Evolutionary conservation across 805 yeast genomes (phyloP), one percentile per base, ranked within the genome.

Genomic region (Torulaspora microellipsoides): DNA sequence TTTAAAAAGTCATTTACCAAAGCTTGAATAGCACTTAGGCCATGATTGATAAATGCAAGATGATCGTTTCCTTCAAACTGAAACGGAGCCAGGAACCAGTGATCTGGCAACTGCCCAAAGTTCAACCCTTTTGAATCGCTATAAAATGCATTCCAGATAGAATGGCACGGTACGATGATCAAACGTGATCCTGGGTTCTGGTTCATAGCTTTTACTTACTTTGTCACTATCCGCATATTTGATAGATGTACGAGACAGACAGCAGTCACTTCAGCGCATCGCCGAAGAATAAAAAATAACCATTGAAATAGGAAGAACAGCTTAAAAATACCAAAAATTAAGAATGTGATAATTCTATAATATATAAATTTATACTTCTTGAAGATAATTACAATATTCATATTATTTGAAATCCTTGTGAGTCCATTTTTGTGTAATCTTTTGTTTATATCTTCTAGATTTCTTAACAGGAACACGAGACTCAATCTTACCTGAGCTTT

Each of bases 391-490:
- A 20, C 25, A 20, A 20, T 20, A 7, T 7, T 4, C 7, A 20
- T 12, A 38, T 57, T 71, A 83, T 67, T 83, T 82, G 60, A 85
- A 86, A 67, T 91, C 95, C 70, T 91, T 91, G 69, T 85, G 86
- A 28, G 90, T 77, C 95, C 95, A 88, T 68, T 90, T 91, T 65
- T 91, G 96, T 27, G 95, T 85, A 49, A 84, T 67, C 72, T 84
- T 87, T 46, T 76, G 83, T 54, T 80, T 73, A 59, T 82, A 83
- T 62, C 78, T 82, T 60, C 83, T 77, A 63, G 78, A 79, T 52
- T 72, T 73, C 45, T 77, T 80, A 31, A 58, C 53, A 10, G 83
- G 86, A 30, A 81, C 76, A 67, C 97, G 79, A 5, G 95, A 73
- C 66, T 91, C 99, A 43, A 93, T 73, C 59, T 83, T 78, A 54